phyloP scores from a whole-genome alignment of 2,329 filamentous ascomycete genomes.

The Hypoxylon sp. region DNA sequence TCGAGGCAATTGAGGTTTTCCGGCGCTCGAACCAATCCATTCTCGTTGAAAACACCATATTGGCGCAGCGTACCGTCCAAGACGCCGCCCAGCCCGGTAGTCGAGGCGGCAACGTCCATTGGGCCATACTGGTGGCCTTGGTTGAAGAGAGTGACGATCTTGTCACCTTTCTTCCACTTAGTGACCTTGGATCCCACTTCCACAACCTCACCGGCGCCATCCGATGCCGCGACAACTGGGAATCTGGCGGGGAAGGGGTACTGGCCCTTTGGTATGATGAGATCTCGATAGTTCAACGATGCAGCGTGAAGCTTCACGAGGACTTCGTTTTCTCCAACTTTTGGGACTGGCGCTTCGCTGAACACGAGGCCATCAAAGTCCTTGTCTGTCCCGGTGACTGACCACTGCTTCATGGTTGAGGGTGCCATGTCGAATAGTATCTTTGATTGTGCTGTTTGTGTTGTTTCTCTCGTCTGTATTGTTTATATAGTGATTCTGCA shows the following conservation, averaged over 20 bases:
- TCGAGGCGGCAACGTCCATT: constrained; percentile 54
- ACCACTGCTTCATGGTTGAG: constrained; percentile 70
- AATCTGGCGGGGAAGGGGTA: constrained; percentile 62
- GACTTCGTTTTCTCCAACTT: constrained; percentile 78
- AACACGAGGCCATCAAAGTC: constrained; percentile 74
- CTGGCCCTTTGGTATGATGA: constrained; percentile 64
- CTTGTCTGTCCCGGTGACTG: constrained; percentile 63
- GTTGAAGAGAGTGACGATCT: constrained; percentile 74
- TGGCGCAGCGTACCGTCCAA: constrained; percentile 78
- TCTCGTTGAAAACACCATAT: constrained; percentile 77
- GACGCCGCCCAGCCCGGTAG: constrained; percentile 76
- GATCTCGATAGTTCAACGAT: constrained; percentile 70
- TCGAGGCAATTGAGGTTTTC: constrained; percentile 67
- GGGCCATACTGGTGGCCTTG: constrained; percentile 66
- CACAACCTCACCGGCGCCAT: constrained; percentile 68
- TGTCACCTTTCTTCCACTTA: constrained; percentile 67
- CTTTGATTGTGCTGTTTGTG: background rate
- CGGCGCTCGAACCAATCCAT: constrained; percentile 76
- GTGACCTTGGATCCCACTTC: constrained; percentile 66
- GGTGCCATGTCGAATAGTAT: constrained; percentile 44
- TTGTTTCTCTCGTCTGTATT: background rate
- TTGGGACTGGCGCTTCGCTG: constrained; percentile 68
- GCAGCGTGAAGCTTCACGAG: constrained; percentile 74
- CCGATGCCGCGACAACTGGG: constrained; percentile 66
- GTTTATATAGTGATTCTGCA: background rate